Percentiles rank a stretch among this genome's conserved stretches.
Conservation (phyloP, 352 stramenopile species). For the Phytophthora chlamydospora region DNA sequence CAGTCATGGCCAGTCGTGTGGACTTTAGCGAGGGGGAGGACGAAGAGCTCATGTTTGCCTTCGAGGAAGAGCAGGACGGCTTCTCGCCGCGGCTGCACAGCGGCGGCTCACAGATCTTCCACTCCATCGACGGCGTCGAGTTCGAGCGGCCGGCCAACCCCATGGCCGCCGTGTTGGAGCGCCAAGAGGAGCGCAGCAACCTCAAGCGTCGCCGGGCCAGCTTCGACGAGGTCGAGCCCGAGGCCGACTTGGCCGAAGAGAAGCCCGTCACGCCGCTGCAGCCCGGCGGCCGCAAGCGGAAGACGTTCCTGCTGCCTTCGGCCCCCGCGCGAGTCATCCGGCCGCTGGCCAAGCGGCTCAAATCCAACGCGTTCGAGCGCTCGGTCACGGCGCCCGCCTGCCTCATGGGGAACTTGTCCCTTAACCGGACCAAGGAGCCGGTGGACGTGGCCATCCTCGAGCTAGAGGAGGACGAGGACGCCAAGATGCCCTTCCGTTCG, state of each 20-base stretch:
- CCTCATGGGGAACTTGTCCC: slow-evolving; percentile 40
- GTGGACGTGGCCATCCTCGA: slow-evolving; percentile 9
- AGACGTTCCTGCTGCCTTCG: slow-evolving; percentile 48
- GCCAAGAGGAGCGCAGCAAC: slow-evolving; percentile 43
- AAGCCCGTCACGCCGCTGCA: slow-evolving; percentile 9
- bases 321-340: slow-evolving; percentile 47
- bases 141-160: slow-evolving; percentile 50
- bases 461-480: slow-evolving; percentile 20
- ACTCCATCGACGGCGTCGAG: slow-evolving; percentile 37
- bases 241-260: slow-evolving; percentile 18
- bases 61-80: slow-evolving; percentile 42
- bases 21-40: slow-evolving; percentile 44
- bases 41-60: slow-evolving; percentile 79
- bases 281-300: slow-evolving; percentile 58
- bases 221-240: slow-evolving; percentile 21
- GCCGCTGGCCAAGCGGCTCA: slow-evolving; percentile 59
- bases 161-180: slow-evolving; percentile 49
- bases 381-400: slow-evolving; percentile 32
- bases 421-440: slow-evolving; percentile 19
- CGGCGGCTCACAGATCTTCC: slow-evolving; percentile 30
- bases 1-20: background rate
- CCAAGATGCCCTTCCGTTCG: slow-evolving; percentile 25
- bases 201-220: slow-evolving; percentile 32
- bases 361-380: slow-evolving; percentile 50
- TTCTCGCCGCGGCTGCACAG: slow-evolving; percentile 17